Evolutionary conservation across 805 yeast species (phyloP), one percentile per base, ranked within the genome.

Genomic region (Candida taoyuanica): DNA sequence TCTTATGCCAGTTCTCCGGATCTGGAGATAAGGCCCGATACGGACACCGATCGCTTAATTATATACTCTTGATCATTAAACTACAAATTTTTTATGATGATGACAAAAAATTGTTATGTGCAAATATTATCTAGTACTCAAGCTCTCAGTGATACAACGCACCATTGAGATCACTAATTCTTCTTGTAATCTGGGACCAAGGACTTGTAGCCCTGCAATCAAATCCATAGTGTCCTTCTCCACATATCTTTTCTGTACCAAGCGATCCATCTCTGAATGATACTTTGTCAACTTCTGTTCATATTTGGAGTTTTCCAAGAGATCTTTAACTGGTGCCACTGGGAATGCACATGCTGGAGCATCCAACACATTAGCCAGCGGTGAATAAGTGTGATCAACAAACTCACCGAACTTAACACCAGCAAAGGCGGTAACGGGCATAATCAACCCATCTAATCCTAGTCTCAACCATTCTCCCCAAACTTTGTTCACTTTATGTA

Each of bases 281-380:
- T 16, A 35, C 29, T 24, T 29, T 13, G 29, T 15, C n/a, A 21
- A 20, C 28, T 8, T 20, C 15, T 17, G 15, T 8, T 7, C 25
- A 6, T 3, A 8, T 24, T n/a, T 9, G 13, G 25, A n/a, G 25
- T 21, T 17, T 9, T 1, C 67, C 68, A 29, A 73, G 75, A 33
- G 73, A 30, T 63, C 59, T 5, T 58, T 63, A 27, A 52, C 49
- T 2, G 64, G 71, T 71, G 5, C 75, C 2, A 76, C 76, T 0
- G 87, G 87, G 33, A 81, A 49, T 1, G 71, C 68, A 29, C 77
- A 78, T 31, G 73, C 71, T 13, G 78, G 60, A 48, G 75, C 74
- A 52, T 78, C 84, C 5, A 76, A 53, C n/a, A 72, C 64, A 53
- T 78, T 78, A 52, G 73, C 66, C 53, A 68, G 57, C 16, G 74